phyloP scores from a whole-genome alignment of 345 rosid genomes.

The Syzygium jambos region DNA sequence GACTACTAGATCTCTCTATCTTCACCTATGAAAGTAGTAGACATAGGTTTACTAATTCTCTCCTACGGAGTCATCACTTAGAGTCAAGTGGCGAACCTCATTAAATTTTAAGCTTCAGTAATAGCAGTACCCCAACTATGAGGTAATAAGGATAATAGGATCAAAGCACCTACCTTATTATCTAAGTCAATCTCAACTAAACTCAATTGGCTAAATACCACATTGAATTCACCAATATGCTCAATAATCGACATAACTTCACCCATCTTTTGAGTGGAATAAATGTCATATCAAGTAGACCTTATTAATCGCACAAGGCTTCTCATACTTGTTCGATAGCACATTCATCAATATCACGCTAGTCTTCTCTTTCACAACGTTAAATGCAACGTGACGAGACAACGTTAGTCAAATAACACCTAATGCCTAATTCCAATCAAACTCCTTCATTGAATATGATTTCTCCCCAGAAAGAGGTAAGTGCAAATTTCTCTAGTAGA shows the following conservation, averaged over 20 bases:
- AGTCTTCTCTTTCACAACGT: not conserved
- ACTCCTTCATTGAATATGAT: too few relatives aligned
- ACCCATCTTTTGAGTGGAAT: not conserved
- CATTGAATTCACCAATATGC: not conserved
- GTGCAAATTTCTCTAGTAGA: not conserved
- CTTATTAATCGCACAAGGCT: too few relatives aligned
- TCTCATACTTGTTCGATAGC: too few relatives aligned
- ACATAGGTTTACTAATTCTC: not conserved
- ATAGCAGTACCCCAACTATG: not conserved
- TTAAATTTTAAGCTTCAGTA: not conserved
- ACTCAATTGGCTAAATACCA: not conserved
- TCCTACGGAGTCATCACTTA: not conserved
- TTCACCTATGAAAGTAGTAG: too few relatives aligned
- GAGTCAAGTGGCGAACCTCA: not conserved
- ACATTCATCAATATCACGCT: not conserved
- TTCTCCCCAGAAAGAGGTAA: not conserved
- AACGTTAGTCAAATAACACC: not conserved
- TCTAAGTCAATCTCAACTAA: not conserved
- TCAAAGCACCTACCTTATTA: too few relatives aligned
- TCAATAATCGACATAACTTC: not conserved
- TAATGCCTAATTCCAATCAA: too few relatives aligned
- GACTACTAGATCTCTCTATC: too few relatives aligned
- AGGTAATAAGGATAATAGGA: not conserved
- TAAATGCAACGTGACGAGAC: not conserved
- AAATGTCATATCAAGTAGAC: not conserved